Conservation (phyloP, 192 early-diverging fungal species). For the Backusella morwellensis region DNA sequence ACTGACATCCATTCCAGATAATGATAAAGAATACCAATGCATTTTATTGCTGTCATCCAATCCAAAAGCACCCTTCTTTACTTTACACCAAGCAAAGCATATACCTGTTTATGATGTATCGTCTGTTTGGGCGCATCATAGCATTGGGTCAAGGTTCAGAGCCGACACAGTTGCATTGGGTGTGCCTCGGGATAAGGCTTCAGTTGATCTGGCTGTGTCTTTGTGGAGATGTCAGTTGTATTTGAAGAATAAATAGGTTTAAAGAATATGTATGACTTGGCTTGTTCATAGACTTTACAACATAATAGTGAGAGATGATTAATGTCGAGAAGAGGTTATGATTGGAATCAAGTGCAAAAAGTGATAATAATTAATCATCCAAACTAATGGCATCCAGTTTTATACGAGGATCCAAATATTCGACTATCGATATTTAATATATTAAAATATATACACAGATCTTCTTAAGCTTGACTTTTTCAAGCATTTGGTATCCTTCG, state of each 20-base stretch:
- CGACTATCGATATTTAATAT: no score
- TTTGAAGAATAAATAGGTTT: neutral
- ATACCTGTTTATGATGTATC: slow-evolving; percentile 6
- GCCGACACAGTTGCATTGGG: neutral
- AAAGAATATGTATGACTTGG: no score
- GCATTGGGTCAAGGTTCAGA: neutral
- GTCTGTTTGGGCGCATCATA: neutral
- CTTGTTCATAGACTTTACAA: no score
- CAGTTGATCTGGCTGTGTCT: slow-evolving; percentile 10
- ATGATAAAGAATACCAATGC: neutral
- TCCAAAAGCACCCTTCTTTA: neutral
- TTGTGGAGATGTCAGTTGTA: slow-evolving; percentile 1
- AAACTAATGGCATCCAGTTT: no score
- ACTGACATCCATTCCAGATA: neutral
- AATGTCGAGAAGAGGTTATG: no score
- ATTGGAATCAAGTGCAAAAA: no score
- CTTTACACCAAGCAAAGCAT: neutral
- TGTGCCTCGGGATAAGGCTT: neutral
- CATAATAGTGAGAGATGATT: no score
- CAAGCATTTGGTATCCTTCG: no score
- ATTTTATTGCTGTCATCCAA: neutral
- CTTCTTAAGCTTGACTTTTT: no score
- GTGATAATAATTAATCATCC: no score
- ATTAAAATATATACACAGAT: no score
- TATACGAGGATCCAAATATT: no score